These are phyloP conservation scores for Rheum nobile DNA, from an alignment of 148 eudicot genomes.

Conservation along the genomic window DNA sequence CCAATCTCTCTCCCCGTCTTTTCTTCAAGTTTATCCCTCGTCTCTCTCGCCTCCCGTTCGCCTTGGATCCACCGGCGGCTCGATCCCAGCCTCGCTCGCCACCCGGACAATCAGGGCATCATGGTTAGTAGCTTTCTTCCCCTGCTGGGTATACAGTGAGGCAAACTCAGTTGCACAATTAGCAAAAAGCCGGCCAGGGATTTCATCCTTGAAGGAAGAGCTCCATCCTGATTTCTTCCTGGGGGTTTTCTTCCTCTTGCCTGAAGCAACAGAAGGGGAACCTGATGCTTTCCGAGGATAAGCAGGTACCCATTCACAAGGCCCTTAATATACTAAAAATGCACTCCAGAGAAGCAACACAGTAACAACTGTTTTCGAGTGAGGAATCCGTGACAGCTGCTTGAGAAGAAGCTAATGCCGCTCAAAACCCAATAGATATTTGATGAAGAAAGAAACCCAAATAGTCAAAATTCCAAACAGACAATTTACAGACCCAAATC, in stretches of 20 bases:
- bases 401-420: constrained; percentile 32
- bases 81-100: no score
- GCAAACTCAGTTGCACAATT: constrained; percentile 74
- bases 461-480: background rate
- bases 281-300: constrained; percentile 68
- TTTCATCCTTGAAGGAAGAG: constrained; percentile 50
- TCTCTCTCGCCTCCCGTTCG: no score
- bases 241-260: constrained; percentile 45
- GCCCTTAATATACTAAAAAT: constrained; percentile 73
- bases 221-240: constrained; percentile 32
- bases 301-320: constrained; percentile 99
- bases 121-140: constrained; percentile 90
- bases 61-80: no score
- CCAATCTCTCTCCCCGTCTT: no score
- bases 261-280: constrained; percentile 36
- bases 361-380: constrained; percentile 37
- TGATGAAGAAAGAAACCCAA: background rate
- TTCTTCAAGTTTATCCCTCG: no score
- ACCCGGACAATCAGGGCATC: constrained; percentile 99
- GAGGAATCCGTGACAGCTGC: constrained; percentile 48
- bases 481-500: background rate
- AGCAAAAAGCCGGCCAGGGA: constrained; percentile 60
- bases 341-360: constrained; percentile 83
- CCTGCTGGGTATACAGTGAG: constrained; percentile 77
- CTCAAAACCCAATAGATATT: background rate